Percentiles rank a stretch among this genome's conserved stretches.
phyloP scores from a whole-genome alignment of 177 flowering plant genomes.

The Vitis hybrid region DNA sequence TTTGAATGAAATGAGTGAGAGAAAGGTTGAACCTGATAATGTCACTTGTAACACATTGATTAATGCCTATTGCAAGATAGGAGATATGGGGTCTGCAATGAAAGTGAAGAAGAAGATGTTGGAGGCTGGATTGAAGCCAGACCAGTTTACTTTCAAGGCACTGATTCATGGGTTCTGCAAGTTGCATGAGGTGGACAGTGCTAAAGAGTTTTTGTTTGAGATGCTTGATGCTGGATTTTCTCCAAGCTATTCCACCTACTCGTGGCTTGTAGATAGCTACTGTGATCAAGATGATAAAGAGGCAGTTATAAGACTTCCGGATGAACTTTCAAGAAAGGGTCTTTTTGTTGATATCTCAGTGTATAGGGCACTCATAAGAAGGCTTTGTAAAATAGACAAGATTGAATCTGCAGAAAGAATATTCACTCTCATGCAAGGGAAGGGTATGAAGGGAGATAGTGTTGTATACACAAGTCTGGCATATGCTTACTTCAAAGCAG shows the following conservation, averaged over 20 bases:
- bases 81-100: slow-evolving; percentile 74
- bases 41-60: slow-evolving; percentile 88
- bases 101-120: slow-evolving; percentile 70
- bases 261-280: slow-evolving; percentile 84
- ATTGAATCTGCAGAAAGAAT: slow-evolving; percentile 56
- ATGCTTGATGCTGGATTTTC: slow-evolving; percentile 77
- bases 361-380: slow-evolving; percentile 74
- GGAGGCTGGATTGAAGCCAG: slow-evolving; percentile 59
- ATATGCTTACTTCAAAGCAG: slow-evolving; percentile 49
- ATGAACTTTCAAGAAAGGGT: slow-evolving; percentile 54
- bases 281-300: slow-evolving; percentile 51
- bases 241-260: slow-evolving; percentile 66
- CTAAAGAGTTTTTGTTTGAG: slow-evolving; percentile 57
- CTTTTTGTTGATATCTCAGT: slow-evolving; percentile 51
- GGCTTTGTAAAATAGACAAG: slow-evolving; percentile 66
- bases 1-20: slow-evolving; percentile 75
- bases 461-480: slow-evolving; percentile 61
- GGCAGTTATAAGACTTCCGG: slow-evolving; percentile 43
- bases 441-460: slow-evolving; percentile 64
- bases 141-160: slow-evolving; percentile 75
- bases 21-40: slow-evolving; percentile 71
- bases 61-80: slow-evolving; percentile 85
- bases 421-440: slow-evolving; percentile 53
- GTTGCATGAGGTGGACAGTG: slow-evolving; percentile 49
- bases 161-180: slow-evolving; percentile 87